phyloP scores from a whole-genome alignment of 75 land plant genomes.

The Cryptomeria japonica region DNA sequence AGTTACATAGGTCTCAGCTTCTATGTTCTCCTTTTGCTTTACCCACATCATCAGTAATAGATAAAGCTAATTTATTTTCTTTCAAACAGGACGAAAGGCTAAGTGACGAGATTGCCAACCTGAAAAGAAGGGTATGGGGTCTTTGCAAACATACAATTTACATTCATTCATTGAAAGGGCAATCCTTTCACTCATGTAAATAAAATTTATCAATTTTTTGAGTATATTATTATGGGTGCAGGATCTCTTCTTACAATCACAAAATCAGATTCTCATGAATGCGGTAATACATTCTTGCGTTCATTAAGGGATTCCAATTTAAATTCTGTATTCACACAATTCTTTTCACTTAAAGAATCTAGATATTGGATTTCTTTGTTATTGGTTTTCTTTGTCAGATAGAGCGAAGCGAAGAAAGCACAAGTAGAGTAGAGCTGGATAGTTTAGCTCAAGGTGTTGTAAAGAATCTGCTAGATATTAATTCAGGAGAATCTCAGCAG shows the following conservation, averaged over 20 bases:
- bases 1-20: too few species aligned
- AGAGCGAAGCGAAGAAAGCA: not conserved
- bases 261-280: not conserved
- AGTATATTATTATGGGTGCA: not conserved
- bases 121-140: not conserved
- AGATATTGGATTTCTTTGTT: not conserved
- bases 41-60: not conserved
- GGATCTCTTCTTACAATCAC: not conserved
- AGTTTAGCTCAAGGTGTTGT: not conserved
- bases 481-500: not conserved
- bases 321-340: not conserved
- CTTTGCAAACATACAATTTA: not conserved
- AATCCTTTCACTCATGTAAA: not conserved
- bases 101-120: not conserved
- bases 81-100: not conserved
- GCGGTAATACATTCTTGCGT: not conserved
- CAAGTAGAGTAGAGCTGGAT: not conserved
- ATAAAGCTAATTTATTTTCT: not conserved
- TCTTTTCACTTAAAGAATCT: not conserved
- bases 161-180: not conserved
- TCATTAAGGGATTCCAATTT: not conserved
- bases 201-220: not conserved
- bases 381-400: not conserved
- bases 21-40: too few species aligned
- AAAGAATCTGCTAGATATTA: not conserved